A percentile compares a stretch with the other conserved stretches of the same genome.
phyloP scores from a whole-genome alignment of 2,329 filamentous ascomycete species.

The Lachnellula suecica region DNA sequence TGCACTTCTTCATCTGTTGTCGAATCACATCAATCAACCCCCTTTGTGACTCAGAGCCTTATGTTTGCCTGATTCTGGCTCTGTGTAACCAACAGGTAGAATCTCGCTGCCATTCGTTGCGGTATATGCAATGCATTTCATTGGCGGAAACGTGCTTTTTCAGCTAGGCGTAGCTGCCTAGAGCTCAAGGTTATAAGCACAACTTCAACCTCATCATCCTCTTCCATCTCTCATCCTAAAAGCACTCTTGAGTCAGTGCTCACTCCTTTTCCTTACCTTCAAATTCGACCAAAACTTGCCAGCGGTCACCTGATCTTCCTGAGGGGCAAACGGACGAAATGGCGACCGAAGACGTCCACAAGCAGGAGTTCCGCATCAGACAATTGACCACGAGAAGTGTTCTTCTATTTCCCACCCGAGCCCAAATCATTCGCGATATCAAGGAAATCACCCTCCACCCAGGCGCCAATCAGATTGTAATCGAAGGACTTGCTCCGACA shows the following conservation, averaged over 20 bases:
- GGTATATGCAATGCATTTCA: neutral
- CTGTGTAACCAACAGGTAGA: too few relatives aligned
- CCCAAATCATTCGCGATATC: constrained; percentile 61
- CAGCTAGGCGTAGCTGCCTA: neutral
- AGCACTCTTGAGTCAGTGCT: too few relatives aligned
- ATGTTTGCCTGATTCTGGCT: neutral
- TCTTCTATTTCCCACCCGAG: constrained; percentile 60
- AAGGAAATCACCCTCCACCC: constrained; percentile 50
- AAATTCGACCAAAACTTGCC: neutral
- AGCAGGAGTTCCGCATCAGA: constrained; percentile 53
- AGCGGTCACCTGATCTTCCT: neutral
- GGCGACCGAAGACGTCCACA: constrained; percentile 26
- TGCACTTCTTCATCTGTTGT: neutral
- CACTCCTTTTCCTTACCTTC: neutral
- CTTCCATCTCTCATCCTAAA: neutral
- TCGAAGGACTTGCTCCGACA: constrained; percentile 52
- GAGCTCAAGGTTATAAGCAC: neutral
- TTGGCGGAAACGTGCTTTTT: neutral
- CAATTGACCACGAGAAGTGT: constrained; percentile 60
- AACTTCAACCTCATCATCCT: too few relatives aligned
- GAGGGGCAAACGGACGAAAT: constrained; percentile 8
- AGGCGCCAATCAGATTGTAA: constrained; percentile 56
- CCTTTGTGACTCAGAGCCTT: neutral
- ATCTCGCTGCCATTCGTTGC: neutral
- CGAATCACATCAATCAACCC: neutral